phyloP scores from a whole-genome alignment of 805 yeast species.

The Lipomyces anomalus region DNA sequence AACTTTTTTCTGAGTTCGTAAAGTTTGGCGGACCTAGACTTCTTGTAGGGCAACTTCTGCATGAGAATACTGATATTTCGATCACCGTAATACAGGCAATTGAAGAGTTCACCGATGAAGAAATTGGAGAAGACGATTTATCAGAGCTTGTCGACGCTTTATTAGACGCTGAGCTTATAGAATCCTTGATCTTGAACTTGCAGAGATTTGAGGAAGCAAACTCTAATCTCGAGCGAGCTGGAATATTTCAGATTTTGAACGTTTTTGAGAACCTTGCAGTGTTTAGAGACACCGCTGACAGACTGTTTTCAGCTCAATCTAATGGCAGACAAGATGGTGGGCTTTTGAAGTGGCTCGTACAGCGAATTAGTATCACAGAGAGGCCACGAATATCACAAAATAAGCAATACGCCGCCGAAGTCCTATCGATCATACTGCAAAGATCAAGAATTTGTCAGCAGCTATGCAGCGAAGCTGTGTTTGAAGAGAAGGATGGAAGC shows the following conservation, averaged over 20 bases:
- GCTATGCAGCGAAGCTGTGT: conserved; percentile 4
- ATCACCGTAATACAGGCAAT: conserved; percentile 20
- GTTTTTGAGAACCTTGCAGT: conserved; percentile 22
- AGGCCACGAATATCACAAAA: conserved; percentile 20
- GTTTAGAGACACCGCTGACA: conserved; percentile 8
- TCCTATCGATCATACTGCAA: conserved; percentile 23
- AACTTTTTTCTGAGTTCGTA: conserved; percentile 18
- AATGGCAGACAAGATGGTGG: conserved; percentile 12
- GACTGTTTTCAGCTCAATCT: conserved; percentile 5
- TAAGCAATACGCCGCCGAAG: conserved; percentile 25
- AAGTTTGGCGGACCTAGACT: conserved; percentile 9
- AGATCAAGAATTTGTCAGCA: conserved; percentile 9
- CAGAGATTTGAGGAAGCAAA: conserved; percentile 15
- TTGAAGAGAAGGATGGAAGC: not conserved
- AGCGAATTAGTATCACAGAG: conserved; percentile 17
- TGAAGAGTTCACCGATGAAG: conserved; percentile 24
- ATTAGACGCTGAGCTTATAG: conserved; percentile 11
- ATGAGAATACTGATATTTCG: conserved; percentile 25
- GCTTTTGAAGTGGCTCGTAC: conserved; percentile 21
- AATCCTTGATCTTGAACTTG: conserved; percentile 10
- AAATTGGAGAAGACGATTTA: conserved; percentile 13
- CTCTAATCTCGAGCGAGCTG: conserved; percentile 18
- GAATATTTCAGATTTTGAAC: conserved; percentile 19
- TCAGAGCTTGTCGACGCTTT: conserved; percentile 8
- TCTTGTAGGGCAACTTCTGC: conserved; percentile 12